These are phyloP conservation scores for Aegilops tauschii DNA, from an alignment of 176 grass and related monocot genomes.

Conservation along the genomic window DNA sequence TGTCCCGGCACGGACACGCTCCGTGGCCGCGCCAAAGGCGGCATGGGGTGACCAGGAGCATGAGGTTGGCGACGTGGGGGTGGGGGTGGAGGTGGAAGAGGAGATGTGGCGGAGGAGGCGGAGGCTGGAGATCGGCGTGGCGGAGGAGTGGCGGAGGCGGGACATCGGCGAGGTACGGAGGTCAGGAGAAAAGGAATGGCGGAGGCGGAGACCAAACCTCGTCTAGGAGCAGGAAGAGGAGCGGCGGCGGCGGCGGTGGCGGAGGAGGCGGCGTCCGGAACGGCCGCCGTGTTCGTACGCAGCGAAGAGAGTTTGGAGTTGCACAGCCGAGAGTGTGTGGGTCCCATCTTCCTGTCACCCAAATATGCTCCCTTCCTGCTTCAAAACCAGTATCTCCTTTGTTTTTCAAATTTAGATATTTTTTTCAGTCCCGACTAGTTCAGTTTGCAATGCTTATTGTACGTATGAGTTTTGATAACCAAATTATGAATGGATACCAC, in stretches of 20 bases:
- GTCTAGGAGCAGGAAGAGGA: neutral
- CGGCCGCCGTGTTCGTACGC: neutral
- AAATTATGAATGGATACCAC: no score
- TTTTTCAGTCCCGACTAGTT: no score
- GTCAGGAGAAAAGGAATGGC: neutral
- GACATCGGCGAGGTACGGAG: neutral
- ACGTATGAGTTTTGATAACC: no score
- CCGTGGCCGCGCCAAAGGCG: neutral
- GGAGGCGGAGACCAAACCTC: neutral
- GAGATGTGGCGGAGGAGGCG: neutral
- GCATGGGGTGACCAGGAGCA: neutral
- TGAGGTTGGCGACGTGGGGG: neutral
- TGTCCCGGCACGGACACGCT: neutral
- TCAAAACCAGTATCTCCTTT: no score
- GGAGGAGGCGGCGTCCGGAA: neutral
- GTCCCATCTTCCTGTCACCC: no score
- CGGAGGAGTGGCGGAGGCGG: no score
- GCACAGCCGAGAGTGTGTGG: no score
- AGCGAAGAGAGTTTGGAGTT: no score
- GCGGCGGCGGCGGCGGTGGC: neutral
- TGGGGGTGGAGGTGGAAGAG: neutral
- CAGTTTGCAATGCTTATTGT: no score
- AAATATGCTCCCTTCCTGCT: no score
- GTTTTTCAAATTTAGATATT: no score
- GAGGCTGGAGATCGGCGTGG: neutral